Base-by-base conservation (phyloP, 2,329 filamentous ascomycete species). In the Chalaropsis thielavioides region DNA sequence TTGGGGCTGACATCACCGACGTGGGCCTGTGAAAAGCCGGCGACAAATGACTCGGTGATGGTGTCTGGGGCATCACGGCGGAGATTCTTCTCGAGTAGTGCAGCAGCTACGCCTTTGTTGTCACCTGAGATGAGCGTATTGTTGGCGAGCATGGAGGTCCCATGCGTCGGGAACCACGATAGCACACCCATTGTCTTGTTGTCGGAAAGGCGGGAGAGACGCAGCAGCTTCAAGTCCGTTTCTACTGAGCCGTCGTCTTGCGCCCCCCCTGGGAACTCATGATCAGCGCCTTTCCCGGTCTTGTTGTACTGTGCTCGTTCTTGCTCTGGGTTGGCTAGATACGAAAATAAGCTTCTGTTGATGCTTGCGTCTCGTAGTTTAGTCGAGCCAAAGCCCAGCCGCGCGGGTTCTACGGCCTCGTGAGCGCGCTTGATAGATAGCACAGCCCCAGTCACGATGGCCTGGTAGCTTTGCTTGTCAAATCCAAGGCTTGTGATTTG, bases 1-100 rank as follows among this genome's bases (percentile, higher is more conserved):
- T 96, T 96, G 1, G 92, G 92, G 1, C 87, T 89, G 0, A 91
- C 95, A 71, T 97, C 92, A 24, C 90, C 92, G 22, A 96, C 90
- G 69, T 87, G 96, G 11, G 92, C 84, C 73, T 96, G 92, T 0
- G 90, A 94, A 73, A 96, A 97, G 3, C 90, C 92, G 2, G 92
- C 91, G 0, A 96, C 89, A 70, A 95, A 96, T 10, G 80, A 82
- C 1, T 83, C 77, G 0, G 82, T 80, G 41, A 85, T 84, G 19
- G 76, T 78, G 1, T 77, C 71, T 19, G 83, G 78, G n/a, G 58
- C 44, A 10, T 63, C 44, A 13, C 74, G 75, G 1, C 76, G 73
- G 61, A 87, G 79, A 62, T 82, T 85, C 69, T 87, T 82, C 73
- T 97, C 92, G 63, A 96, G 86, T 13, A 96, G 78, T 70, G 87